Conservation (phyloP, 495 filamentous ascomycete genomes). For the Hypoxylon fragiforme region DNA sequence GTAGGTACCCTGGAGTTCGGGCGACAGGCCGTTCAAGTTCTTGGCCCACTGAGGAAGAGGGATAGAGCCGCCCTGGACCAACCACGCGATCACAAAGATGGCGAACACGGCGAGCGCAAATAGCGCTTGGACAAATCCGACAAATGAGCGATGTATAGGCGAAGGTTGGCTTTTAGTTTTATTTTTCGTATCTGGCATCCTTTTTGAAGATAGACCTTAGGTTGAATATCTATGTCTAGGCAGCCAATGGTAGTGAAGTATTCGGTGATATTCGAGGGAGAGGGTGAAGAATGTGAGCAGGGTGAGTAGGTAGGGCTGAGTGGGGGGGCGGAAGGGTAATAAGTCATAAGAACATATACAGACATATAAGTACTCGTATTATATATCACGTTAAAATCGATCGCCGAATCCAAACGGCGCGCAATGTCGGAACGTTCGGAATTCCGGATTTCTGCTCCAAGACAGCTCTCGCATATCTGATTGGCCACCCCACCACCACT, state of each 20-base stretch:
- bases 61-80: conserved; percentile 25
- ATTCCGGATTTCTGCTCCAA: neutral
- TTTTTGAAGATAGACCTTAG: conserved; percentile 1
- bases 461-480: neutral
- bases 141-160: conserved; percentile 13
- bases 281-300: neutral
- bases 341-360: neutral
- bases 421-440: neutral
- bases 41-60: conserved; percentile 33
- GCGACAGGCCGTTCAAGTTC: conserved; percentile 28
- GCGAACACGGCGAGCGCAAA: conserved; percentile 32
- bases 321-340: neutral
- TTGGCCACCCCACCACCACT: neutral
- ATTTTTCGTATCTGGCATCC: conserved; percentile 1
- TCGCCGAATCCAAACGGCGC: neutral
- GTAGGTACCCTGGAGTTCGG: conserved; percentile 20
- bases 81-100: conserved; percentile 34
- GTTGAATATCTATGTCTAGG: conserved; percentile 3
- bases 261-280: neutral
- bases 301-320: conserved; percentile 21
- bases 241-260: neutral
- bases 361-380: neutral
- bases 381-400: neutral
- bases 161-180: conserved; percentile 3
- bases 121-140: conserved; percentile 24